Conservation (phyloP, 257 asterid genomes). For the Capsicum rhomboideum region DNA sequence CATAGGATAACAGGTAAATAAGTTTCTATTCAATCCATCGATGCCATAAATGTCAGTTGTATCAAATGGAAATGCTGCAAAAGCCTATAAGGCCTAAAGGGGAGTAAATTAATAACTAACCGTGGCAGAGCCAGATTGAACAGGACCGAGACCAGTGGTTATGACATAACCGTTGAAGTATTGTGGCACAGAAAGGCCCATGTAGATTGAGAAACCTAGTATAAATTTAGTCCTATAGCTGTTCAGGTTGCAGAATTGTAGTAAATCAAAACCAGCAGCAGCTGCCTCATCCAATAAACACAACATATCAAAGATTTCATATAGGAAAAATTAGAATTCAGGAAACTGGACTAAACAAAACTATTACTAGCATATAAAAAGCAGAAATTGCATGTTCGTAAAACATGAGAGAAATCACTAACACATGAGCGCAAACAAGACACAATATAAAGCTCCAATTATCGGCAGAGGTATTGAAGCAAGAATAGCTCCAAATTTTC, state of each 20-base stretch:
- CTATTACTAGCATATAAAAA: not conserved
- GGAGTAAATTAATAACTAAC: too few species aligned
- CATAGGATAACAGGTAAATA: not conserved
- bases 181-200: slow-evolving; percentile 96
- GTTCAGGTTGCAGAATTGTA: slow-evolving; percentile 91
- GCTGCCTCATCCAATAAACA: slow-evolving; percentile 34
- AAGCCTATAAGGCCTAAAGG: too few species aligned
- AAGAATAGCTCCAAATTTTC: slow-evolving; percentile 82
- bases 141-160: slow-evolving; percentile 67
- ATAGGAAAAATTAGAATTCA: not conserved
- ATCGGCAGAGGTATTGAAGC: slow-evolving; percentile 96
- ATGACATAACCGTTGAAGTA: slow-evolving; percentile 71
- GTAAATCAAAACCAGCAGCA: slow-evolving; percentile 73
- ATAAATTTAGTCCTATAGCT: slow-evolving; percentile 85
- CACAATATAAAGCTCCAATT: slow-evolving; percentile 84
- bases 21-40: not conserved
- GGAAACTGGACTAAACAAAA: not conserved
- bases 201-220: slow-evolving; percentile 71
- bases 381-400: not conserved
- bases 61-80: too few species aligned
- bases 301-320: not conserved
- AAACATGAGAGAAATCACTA: slow-evolving; percentile 7
- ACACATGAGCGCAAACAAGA: slow-evolving; percentile 86
- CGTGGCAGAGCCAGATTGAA: slow-evolving; percentile 56
- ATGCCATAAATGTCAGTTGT: not conserved